phyloP scores from a whole-genome alignment of 768 basidiomycete species.

The Gloeostereum incarnatum region DNA sequence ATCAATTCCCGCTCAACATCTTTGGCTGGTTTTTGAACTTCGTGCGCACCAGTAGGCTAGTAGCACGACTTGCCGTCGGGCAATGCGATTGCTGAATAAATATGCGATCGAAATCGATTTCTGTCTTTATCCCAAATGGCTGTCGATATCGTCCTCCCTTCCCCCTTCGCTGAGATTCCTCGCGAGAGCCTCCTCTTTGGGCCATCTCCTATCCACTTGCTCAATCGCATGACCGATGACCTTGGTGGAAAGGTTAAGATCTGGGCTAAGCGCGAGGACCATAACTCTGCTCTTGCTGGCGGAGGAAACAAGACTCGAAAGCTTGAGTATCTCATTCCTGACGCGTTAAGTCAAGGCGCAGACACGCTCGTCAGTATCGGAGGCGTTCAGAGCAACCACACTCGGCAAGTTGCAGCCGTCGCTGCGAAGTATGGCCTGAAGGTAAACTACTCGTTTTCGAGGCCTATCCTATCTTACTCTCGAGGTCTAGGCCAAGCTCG shows the following conservation, averaged over 20 bases:
- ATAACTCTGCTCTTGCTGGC: conserved; percentile 14
- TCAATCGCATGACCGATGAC: conserved; percentile 13
- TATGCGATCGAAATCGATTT: too few relatives aligned
- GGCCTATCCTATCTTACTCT: not conserved
- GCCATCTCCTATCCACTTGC: conserved; percentile 12
- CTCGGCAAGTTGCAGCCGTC: conserved; percentile 16
- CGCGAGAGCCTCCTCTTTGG: conserved; percentile 13
- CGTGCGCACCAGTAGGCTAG: too few relatives aligned
- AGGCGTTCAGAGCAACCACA: conserved; percentile 16
- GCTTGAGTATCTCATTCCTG: conserved; percentile 14
- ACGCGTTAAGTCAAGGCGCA: conserved; percentile 11
- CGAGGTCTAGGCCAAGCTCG: conserved; percentile 12
- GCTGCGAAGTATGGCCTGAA: conserved; percentile 15
- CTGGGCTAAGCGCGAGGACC: conserved; percentile 18
- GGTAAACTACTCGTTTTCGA: conserved; percentile 1
- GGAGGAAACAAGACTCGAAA: conserved; percentile 18
- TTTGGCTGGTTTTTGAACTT: too few relatives aligned
- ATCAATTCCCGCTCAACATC: too few relatives aligned
- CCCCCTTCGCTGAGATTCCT: conserved; percentile 13
- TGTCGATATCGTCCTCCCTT: conserved; percentile 8
- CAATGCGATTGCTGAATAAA: too few relatives aligned
- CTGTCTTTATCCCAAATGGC: too few relatives aligned
- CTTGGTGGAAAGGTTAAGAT: conserved; percentile 12
- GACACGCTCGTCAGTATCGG: conserved; percentile 16
- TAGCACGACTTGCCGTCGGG: too few relatives aligned